Evolutionary conservation across 306 rosid species (phyloP).

Genomic region (Malus sieversii): DNA sequence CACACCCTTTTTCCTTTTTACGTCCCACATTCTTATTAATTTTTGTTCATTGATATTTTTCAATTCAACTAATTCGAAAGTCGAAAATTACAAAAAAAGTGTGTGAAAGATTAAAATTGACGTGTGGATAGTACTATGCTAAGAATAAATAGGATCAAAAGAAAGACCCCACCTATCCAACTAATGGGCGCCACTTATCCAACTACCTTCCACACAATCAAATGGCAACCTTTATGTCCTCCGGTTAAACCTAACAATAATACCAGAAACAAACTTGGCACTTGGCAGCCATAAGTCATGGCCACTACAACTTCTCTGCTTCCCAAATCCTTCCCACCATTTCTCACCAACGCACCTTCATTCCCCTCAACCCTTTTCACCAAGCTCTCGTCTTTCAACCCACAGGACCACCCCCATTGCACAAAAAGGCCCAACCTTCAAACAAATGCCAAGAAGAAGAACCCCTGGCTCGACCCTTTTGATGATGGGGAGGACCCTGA

Average conservation of each 20-base stretch:
- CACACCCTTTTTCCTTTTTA: too few relatives aligned
- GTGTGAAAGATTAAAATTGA: too few relatives aligned
- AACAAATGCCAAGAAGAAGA: slow-evolving; percentile 44
- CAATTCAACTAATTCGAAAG: too few relatives aligned
- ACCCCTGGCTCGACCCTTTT: slow-evolving; percentile 77
- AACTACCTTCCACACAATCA: slow-evolving; percentile 61
- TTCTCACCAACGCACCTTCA: slow-evolving; percentile 49
- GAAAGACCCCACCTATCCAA: background rate
- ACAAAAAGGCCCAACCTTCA: slow-evolving; percentile 19
- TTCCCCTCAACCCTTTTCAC: slow-evolving; percentile 27
- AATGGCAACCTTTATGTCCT: background rate
- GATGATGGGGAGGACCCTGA: slow-evolving; percentile 74
- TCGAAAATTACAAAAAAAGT: too few relatives aligned
- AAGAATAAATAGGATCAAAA: background rate
- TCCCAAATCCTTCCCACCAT: slow-evolving; percentile 48
- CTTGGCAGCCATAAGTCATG: slow-evolving; percentile 19
- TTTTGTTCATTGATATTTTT: too few relatives aligned
- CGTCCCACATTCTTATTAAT: too few relatives aligned
- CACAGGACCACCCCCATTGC: slow-evolving; percentile 19
- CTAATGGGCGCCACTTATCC: slow-evolving; percentile 61
- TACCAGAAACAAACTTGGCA: background rate
- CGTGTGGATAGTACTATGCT: too few relatives aligned
- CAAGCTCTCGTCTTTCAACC: slow-evolving; percentile 32
- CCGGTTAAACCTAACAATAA: background rate
- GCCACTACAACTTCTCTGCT: slow-evolving; percentile 50